Evolutionary conservation across 805 yeast species (phyloP), one percentile per base, ranked within the genome.

Genomic region (Yarrowia deformans): DNA sequence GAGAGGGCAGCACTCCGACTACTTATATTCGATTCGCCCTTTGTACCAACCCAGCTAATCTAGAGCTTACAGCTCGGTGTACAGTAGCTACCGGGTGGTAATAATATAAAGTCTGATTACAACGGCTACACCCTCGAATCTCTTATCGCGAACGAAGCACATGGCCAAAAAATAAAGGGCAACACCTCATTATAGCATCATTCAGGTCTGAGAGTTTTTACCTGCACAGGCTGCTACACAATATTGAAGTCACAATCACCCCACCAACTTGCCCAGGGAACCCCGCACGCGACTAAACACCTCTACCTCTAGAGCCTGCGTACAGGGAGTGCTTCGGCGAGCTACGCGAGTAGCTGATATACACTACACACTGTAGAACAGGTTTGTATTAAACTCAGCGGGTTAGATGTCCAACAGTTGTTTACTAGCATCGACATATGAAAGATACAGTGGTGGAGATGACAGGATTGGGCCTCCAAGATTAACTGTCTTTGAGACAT

Each of bases 271-370:
- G 29, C 32, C 13, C 49, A 19, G 32, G 8, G 32, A 45, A 2
- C 55, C 55, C 55, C 55, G 32, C 55, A 49, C 55, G 19, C 39
- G 55, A 49, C 39, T 32, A 16, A 16, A 32, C 55, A 49, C 19
- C 39, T n/a, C 9, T n/a, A 6, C 13, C 34, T 12, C 55, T 49
- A 49, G 55, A 49, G 35, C 55, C 55, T 49, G 55, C 23, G 55
- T 49, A 9, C 8, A 13, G 19, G 39, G 32, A 16, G 23, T 18
- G 29, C 39, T n/a, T n/a, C 18, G 8, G 55, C 39, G 39, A 49
- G 23, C 23, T 45, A 45, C 32, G 29, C 49, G 10, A 19, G 32
- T 19, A 18, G 14, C 49, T 45, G 19, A 16, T 12, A 5, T 39
- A 39, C 16, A 29, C 39, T 7, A 16, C 19, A 46, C 50, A 49